These are phyloP conservation scores for Claviceps sp. DNA, from an alignment of 2,329 filamentous ascomycete genomes.

Conservation along the genomic window DNA sequence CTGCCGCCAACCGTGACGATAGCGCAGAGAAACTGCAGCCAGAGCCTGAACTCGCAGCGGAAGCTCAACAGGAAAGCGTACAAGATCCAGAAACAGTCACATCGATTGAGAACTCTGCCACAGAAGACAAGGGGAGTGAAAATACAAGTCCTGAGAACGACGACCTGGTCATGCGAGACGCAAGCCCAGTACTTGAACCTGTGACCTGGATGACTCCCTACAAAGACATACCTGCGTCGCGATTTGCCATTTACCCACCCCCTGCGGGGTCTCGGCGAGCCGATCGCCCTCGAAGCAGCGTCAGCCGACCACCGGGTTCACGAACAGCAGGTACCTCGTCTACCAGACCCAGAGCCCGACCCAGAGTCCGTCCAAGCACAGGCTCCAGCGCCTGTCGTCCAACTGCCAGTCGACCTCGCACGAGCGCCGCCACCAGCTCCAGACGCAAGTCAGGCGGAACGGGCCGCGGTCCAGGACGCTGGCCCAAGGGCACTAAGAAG, in stretches of 20 bases:
- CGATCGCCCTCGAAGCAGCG: conserved; percentile 30
- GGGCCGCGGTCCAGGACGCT: conserved; percentile 49
- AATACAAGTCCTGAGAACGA: conserved; percentile 14
- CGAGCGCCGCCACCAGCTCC: conserved; percentile 16
- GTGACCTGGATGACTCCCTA: conserved; percentile 35
- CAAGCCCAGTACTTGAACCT: conserved; percentile 9
- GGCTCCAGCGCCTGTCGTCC: conserved; percentile 15
- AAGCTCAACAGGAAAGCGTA: neutral
- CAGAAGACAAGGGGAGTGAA: conserved; percentile 19
- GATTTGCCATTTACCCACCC: conserved; percentile 69
- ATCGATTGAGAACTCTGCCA: conserved; percentile 17
- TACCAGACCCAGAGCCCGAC: conserved; percentile 25
- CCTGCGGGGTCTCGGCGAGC: conserved; percentile 35
- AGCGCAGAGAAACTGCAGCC: conserved; percentile 6
- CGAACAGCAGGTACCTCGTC: conserved; percentile 22
- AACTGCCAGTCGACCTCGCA: conserved; percentile 26
- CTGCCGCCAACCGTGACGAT: conserved; percentile 6
- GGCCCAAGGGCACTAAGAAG: conserved; percentile 57
- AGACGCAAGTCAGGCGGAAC: conserved; percentile 48
- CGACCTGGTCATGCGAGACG: conserved; percentile 16
- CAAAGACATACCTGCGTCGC: conserved; percentile 48
- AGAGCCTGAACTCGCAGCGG: neutral
- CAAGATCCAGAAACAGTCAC: conserved; percentile 14
- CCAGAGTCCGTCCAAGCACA: conserved; percentile 27
- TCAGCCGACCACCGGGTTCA: conserved; percentile 23